Evolutionary conservation across 257 asterid genomes (phyloP), one percentile per base, ranked within the genome.

Genomic region (Leptodermis oblonga): DNA sequence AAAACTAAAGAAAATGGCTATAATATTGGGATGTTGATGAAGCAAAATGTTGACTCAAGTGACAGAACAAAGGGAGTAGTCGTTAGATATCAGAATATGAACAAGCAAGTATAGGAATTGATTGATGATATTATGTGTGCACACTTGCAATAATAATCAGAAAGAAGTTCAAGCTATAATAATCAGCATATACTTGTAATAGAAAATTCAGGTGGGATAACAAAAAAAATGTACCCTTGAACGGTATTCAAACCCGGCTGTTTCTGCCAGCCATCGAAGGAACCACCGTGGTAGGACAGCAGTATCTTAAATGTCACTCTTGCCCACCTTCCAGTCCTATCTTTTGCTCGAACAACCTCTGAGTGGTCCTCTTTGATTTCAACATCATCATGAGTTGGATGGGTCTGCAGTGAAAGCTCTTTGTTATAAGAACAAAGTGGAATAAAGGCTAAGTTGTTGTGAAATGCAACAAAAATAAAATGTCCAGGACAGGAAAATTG

Each of bases 201-300:
- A 46, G 62, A 34, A 45, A 62, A 48, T 51, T 25, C 31, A 76
- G 61, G 58, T 70, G 48, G n/a, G 13, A 25, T 25, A 28, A 11
- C 34, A 17, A 12, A 34, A 70, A 73, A 70, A 46, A 55, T 41
- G 79, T 84, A 87, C 97, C 88, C 96, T 82, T 93, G 99, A 66
- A 90, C 92, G 28, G 99, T 89, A 70, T 81, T 90, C 72, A 93
- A 70, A 76, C 81, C 89, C 70, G 96, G 99, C 74, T 93, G 99
- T 74, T 82, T 93, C 87, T 93, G 97, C 99, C 99, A 93, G 45
- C 99, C 99, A 80, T 89, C 92, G 82, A 90, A 93, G 69, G 97
- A 90, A 75, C 73, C 79, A 62, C 99, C 99, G 68, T 87, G 94
- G 79, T 93, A 93, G 30, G 97, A 90, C 67, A 88, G 73, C 65